These are phyloP conservation scores for Mrakia gelida DNA, from an alignment of 768 basidiomycete genomes.

Conservation along the genomic window DNA sequence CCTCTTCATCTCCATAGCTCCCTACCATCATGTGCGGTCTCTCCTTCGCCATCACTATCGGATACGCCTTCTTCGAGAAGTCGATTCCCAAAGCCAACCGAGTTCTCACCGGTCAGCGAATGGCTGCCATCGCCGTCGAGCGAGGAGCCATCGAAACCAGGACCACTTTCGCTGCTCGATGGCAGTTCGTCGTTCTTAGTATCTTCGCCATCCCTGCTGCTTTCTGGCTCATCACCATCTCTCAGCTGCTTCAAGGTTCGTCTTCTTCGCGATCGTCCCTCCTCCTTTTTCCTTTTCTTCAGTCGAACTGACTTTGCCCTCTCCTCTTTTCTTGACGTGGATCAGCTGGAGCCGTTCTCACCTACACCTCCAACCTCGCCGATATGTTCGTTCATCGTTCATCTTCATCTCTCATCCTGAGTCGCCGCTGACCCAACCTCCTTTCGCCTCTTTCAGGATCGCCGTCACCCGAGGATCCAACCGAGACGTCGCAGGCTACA, in stretches of 20 bases:
- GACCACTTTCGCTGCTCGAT: not conserved
- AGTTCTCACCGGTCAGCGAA: constrained; percentile 27
- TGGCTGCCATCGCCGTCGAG: constrained; percentile 5
- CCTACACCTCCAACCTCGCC: constrained; percentile 42
- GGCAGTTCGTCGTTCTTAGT: constrained; percentile 12
- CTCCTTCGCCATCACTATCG: constrained; percentile 37
- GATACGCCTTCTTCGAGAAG: constrained; percentile 40
- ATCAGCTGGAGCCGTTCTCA: constrained; percentile 36
- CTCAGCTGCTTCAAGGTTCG: constrained; percentile 38
- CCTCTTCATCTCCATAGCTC: constrained; percentile 30
- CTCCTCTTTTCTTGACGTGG: not conserved
- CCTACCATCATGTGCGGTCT: constrained; percentile 38
- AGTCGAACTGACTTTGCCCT: not conserved
- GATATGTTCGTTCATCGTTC: constrained; percentile 30
- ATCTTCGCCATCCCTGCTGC: constrained; percentile 30
- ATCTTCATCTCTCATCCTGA: too few species aligned
- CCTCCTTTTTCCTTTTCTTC: not conserved
- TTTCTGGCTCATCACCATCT: constrained; percentile 32
- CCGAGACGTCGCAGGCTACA: constrained; percentile 43
- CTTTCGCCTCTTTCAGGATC: not conserved
- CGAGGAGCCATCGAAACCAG: not conserved
- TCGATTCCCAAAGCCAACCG: constrained; percentile 35
- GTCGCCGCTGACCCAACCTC: too few species aligned
- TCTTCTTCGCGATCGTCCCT: not conserved
- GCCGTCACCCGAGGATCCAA: constrained; percentile 21